These are phyloP conservation scores for Ustilago curta DNA, from an alignment of 1,284 basidiomycete genomes.

Conservation along the genomic window DNA sequence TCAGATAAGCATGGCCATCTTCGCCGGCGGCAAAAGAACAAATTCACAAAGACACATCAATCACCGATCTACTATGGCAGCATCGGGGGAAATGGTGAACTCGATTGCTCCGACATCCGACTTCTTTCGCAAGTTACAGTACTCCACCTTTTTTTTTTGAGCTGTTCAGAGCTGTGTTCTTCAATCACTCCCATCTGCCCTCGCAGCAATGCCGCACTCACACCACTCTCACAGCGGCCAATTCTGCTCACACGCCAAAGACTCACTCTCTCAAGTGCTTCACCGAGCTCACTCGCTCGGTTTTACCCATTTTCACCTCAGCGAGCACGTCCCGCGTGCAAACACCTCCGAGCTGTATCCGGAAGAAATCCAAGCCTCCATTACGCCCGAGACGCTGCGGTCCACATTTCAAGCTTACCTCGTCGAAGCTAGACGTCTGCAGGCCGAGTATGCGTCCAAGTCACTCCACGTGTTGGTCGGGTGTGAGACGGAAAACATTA, in stretches of 20 bases:
- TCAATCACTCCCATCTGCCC: not conserved
- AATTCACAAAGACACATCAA: not conserved
- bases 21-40: constrained; percentile 14
- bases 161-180: not conserved
- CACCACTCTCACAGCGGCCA: constrained; percentile 97
- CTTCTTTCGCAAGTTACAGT: not conserved
- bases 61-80: not conserved
- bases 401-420: constrained; percentile 79
- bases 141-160: not conserved
- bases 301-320: constrained; percentile 86
- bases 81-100: constrained; percentile 5
- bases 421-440: constrained; percentile 81
- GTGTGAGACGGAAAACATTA: constrained; percentile 92
- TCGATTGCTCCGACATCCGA: not conserved
- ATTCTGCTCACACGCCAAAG: constrained; percentile 90
- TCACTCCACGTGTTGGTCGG: constrained; percentile 84
- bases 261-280: constrained; percentile 83
- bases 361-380: constrained; percentile 77
- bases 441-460: constrained; percentile 63
- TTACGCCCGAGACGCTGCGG: constrained; percentile 73
- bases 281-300: constrained; percentile 80
- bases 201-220: constrained; percentile 75
- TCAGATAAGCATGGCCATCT: constrained; percentile 24
- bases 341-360: constrained; percentile 86
- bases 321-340: constrained; percentile 94